Evolutionary conservation across 2,329 filamentous ascomycete genomes (phyloP).

Genomic region (Cladosporium sp.): DNA sequence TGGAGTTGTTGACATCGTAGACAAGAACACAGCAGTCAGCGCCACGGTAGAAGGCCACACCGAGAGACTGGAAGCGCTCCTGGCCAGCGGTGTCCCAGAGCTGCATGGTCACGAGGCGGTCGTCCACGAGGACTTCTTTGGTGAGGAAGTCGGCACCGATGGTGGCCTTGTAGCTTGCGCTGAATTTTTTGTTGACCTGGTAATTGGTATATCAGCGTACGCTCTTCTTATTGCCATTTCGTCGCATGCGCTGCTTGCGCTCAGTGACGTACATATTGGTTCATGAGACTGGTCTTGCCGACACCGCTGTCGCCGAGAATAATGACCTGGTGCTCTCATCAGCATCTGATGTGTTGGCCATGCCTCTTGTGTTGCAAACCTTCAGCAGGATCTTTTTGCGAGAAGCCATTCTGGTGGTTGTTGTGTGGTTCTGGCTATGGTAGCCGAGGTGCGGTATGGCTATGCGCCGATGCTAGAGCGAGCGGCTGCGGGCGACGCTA

Average conservation of each 20-base stretch:
- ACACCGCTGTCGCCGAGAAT: slow-evolving; percentile 98
- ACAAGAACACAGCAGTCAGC: slow-evolving; percentile 97
- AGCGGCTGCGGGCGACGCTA: neutral
- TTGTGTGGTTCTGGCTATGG: neutral
- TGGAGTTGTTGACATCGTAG: slow-evolving; percentile 98
- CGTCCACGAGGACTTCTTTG: slow-evolving; percentile 95
- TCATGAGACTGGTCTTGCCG: slow-evolving; percentile 99
- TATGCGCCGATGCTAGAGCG: neutral
- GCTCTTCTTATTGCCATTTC: neutral
- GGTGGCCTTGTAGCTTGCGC: slow-evolving; percentile 98
- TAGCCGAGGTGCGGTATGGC: slow-evolving; percentile 1
- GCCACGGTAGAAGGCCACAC: slow-evolving; percentile 94
- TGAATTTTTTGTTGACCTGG: slow-evolving; percentile 99
- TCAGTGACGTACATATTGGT: slow-evolving; percentile 85
- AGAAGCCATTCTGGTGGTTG: slow-evolving; percentile 29
- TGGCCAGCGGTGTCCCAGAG: slow-evolving; percentile 98
- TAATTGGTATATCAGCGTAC: neutral
- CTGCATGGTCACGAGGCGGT: slow-evolving; percentile 98
- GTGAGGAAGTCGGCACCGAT: slow-evolving; percentile 98
- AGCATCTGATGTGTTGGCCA: slow-evolving; percentile 7
- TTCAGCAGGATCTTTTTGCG: slow-evolving; percentile 38
- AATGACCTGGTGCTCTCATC: slow-evolving; percentile 66
- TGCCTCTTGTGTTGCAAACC: slow-evolving; percentile 18
- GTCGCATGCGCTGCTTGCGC: neutral
- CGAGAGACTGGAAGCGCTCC: slow-evolving; percentile 94